phyloP scores from a whole-genome alignment of 2,329 filamentous ascomycete species.

The Fusarium sp. region DNA sequence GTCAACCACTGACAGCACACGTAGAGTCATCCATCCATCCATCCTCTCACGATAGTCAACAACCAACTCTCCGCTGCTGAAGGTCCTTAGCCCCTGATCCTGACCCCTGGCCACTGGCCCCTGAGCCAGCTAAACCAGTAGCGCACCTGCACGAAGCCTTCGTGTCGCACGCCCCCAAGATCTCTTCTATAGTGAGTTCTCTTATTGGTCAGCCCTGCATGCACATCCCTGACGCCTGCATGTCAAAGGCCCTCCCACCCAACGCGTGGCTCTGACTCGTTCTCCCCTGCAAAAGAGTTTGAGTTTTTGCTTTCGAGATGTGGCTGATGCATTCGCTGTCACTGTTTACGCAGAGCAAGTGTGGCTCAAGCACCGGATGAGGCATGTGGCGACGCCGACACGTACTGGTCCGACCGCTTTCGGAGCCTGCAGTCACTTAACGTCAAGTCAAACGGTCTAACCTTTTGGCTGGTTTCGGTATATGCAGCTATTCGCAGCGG shows the following conservation, averaged over 20 bases:
- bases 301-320: conserved; percentile 17
- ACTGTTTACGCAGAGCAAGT: conserved; percentile 6
- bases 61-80: neutral
- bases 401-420: conserved; percentile 25
- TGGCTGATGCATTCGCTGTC: conserved; percentile 18
- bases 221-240: conserved; percentile 38
- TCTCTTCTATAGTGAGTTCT: neutral
- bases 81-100: conserved; percentile 4
- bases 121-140: conserved; percentile 30
- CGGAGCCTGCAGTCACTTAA: neutral
- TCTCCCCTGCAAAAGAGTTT: conserved; percentile 12
- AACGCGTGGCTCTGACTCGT: conserved; percentile 38
- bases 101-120: conserved; percentile 31
- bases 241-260: conserved; percentile 31
- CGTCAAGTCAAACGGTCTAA: conserved; percentile 4
- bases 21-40: conserved; percentile 33
- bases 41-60: conserved; percentile 21
- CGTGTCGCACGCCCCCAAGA: conserved; percentile 22
- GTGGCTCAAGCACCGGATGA: conserved; percentile 27
- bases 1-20: conserved; percentile 25
- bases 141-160: conserved; percentile 23
- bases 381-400: conserved; percentile 34
- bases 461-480: conserved; percentile 25
- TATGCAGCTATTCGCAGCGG: conserved; percentile 20
- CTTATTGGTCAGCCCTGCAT: conserved; percentile 38